Base-by-base conservation (phyloP, 2,329 filamentous ascomycete species). In the Chaetomium olivaceum region DNA sequence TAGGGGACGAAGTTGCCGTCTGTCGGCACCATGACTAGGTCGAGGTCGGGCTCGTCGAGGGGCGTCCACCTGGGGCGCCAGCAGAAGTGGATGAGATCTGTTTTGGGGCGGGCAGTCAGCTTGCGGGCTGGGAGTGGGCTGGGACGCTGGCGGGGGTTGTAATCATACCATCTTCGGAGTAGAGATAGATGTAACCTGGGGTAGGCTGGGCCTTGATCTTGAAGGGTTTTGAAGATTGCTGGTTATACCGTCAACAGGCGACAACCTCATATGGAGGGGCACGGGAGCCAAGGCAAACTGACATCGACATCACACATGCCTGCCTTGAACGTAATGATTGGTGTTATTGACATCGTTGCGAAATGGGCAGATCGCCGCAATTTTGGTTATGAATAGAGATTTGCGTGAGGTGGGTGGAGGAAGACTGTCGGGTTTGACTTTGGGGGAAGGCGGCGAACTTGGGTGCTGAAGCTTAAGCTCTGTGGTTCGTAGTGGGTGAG, bases 251-350 rank as follows among this genome's bases (percentile, higher is more conserved):
- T 60, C 27, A 63, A 62, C 29, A 6, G 16, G 23, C 19, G 27
- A 31, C 43, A 25, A 36, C 39, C 11, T n/a, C 12, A 12, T 23
- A 12, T 23, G 43, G 63, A 51, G 64, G 61, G 39, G 62, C 21
- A 50, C 29, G 4, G 29, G 27, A 36, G 19, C 46, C 8, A 27
- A 19, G 27, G 48, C 50, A 48, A 66, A 83, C 90, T 76, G 81
- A 96, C 93, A 77, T 93, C 89, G 67, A 94, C 77, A 61, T 95
- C 89, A 80, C 94, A 98, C 77, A 87, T 87, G 78, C 94, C 94
- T 70, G 94, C 94, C 85, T 97, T 97, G 86, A 98, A 98, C 19
- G 93, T 96, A 77, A 98, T 93, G 75, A 97, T 86, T 36, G 94
- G 93, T 71, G 85, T 78, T 79, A 92, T 88, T 69, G 93, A 92